These are phyloP conservation scores for Mallotus nudiflorus DNA, from an alignment of 345 rosid genomes.

Conservation along the genomic window DNA sequence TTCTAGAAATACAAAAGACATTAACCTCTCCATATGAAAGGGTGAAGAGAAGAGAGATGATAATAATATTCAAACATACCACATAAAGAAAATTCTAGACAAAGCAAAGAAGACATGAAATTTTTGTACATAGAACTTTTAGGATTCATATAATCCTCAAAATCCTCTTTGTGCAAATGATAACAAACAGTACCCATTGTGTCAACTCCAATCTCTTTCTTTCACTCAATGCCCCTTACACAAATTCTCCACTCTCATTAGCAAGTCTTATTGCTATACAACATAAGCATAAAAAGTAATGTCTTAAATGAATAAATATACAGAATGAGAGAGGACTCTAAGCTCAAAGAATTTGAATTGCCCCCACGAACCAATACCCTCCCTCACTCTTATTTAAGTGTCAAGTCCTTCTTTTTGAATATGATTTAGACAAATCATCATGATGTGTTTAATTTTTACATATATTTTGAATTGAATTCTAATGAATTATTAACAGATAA, in stretches of 20 bases:
- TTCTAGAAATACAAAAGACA: no score
- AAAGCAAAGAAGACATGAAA: conserved; percentile 70
- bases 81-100: conserved; percentile 63
- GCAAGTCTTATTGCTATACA: conserved; percentile 16
- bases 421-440: conserved; percentile 15
- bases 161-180: conserved; percentile 65
- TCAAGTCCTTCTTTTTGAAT: conserved; percentile 15
- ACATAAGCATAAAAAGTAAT: conserved; percentile 19
- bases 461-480: no score
- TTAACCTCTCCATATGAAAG: no score
- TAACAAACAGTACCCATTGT: conserved; percentile 90
- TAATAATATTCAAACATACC: conserved; percentile 44
- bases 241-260: conserved; percentile 22
- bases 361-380: conserved; percentile 59
- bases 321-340: conserved; percentile 48
- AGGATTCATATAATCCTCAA: conserved; percentile 79
- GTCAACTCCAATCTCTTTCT: conserved; percentile 35
- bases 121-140: conserved; percentile 68
- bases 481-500: no score
- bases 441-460: no score
- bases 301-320: conserved; percentile 9
- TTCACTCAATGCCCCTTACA: conserved; percentile 16
- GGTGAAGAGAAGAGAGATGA: no score
- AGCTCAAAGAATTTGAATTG: conserved; percentile 52
- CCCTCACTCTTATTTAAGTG: conserved; percentile 35